Conservation (phyloP, 2,329 filamentous ascomycete genomes). For the Phialophora expanda region DNA sequence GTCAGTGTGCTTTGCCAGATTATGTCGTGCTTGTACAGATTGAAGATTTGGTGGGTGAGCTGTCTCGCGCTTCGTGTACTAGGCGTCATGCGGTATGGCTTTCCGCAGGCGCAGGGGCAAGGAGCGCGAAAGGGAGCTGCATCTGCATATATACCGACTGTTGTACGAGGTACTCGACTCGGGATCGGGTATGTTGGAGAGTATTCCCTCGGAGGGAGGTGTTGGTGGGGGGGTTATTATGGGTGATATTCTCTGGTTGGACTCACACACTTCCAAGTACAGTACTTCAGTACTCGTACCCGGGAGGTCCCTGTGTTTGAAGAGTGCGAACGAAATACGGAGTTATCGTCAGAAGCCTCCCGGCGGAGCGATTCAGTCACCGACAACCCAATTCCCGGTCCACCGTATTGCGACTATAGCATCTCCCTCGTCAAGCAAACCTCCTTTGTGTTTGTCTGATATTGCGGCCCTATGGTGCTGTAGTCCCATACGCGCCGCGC, state of each 20-base stretch:
- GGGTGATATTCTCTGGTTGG: neutral
- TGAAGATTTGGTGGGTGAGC: no score
- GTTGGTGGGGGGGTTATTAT: neutral
- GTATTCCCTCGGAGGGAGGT: neutral
- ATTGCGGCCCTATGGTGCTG: neutral
- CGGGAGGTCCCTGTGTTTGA: neutral
- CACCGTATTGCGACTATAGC: constrained; percentile 6
- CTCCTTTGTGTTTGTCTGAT: neutral
- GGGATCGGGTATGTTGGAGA: no score
- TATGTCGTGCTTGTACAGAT: no score
- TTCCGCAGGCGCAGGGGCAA: no score
- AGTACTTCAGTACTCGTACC: neutral
- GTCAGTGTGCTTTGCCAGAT: no score
- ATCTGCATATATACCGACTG: no score
- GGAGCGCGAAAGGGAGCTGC: no score
- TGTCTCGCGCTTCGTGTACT: no score
- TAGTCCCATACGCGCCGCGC: neutral
- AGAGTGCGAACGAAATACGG: neutral
- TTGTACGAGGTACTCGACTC: no score
- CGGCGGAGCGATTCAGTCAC: no score
- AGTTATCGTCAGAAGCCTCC: no score
- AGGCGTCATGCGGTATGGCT: no score
- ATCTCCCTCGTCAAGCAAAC: neutral
- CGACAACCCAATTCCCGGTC: neutral
- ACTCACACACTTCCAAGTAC: neutral